A percentile compares a stretch with the other conserved stretches of the same genome.
Conservation (phyloP, 768 basidiomycete species). For the Boletus rufocinnamomeus region DNA sequence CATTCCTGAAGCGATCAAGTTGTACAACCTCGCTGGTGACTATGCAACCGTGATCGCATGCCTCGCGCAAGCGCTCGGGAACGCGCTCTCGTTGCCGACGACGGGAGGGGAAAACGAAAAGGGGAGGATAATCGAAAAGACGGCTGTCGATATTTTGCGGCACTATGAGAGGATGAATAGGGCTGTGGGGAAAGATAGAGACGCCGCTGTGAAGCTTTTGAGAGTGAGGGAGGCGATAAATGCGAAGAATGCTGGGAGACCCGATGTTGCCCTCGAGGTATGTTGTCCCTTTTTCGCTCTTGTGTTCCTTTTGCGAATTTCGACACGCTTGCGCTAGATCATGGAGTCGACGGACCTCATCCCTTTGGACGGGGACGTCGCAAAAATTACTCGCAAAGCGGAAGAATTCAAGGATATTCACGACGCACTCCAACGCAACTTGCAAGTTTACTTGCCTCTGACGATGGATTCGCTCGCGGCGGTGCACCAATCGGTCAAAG, state of each 20-base stretch:
- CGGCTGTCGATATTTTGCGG: conserved; percentile 75
- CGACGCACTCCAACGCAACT: conserved; percentile 84
- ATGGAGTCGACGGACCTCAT: conserved; percentile 87
- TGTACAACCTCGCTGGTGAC: conserved; percentile 94
- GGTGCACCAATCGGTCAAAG: conserved; percentile 77
- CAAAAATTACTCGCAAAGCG: conserved; percentile 79
- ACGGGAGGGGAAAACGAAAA: conserved; percentile 56
- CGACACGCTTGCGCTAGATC: conserved; percentile 55
- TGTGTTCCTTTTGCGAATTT: no score
- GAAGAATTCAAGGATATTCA: conserved; percentile 89
- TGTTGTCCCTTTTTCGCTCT: conserved; percentile 31
- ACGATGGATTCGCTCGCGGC: conserved; percentile 91
- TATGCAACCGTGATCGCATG: conserved; percentile 86
- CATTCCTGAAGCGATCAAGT: conserved; percentile 86
- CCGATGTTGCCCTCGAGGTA: conserved; percentile 83
- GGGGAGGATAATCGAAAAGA: conserved; percentile 65
- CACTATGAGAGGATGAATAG: conserved; percentile 79
- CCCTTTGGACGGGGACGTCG: conserved; percentile 83
- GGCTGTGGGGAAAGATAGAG: conserved; percentile 69
- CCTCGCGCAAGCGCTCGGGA: conserved; percentile 85
- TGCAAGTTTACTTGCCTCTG: conserved; percentile 83
- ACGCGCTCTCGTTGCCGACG: conserved; percentile 67
- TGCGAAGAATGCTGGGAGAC: conserved; percentile 67
- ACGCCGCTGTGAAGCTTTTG: conserved; percentile 73
- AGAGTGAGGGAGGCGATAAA: conserved; percentile 80